Evolutionary conservation across 495 filamentous ascomycete species (phyloP), one percentile per base, ranked within the genome.

Genomic region (Saxophila tyrrhenica): DNA sequence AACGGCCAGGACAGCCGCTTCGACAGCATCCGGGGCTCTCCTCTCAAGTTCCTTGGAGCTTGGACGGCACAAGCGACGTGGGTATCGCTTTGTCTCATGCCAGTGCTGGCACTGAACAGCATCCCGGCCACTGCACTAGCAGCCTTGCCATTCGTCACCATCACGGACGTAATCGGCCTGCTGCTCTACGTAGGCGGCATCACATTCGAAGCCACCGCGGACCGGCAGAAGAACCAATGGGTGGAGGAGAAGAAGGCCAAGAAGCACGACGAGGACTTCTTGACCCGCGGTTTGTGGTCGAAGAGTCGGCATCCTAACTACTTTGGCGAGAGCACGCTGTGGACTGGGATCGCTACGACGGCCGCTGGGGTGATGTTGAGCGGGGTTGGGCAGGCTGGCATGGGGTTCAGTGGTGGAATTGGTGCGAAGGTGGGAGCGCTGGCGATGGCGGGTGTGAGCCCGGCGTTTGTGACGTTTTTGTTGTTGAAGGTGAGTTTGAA

Each of bases 301-400:
- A 70, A 72, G 61, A 79, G 76, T 29, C 66, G 78, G 29, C 81
- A 81, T 67, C 83, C 81, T 5, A 84, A 85, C 54, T 85, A 85
- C 64, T 80, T 81, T 54, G 83, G 83, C 1, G 83, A 86, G 62
- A 70, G 66, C 15, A 80, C 76, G 25, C 61, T 86, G 21, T 86
- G 82, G 82, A 76, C 72, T 0, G 82, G 83, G 0, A 74, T 82
- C 25, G 78, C 80, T 0, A 70, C 73, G 9, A 48, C 69, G 0
- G 70, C 76, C 16, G 74, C 67, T 0, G 76, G 78, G 0, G 70
- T 79, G 8, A 60, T 85, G 49, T 45, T 72, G 1, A 65, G 70
- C 24, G 55, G 62, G 22, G 38, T 72, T 58, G 61, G 76, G 49
- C 55, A 72, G 62, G 61, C 65, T n/a, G 72, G 70, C 39, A 67